Evolutionary conservation across 768 basidiomycete species (phyloP).

Genomic region (Mycena epipterygia): DNA sequence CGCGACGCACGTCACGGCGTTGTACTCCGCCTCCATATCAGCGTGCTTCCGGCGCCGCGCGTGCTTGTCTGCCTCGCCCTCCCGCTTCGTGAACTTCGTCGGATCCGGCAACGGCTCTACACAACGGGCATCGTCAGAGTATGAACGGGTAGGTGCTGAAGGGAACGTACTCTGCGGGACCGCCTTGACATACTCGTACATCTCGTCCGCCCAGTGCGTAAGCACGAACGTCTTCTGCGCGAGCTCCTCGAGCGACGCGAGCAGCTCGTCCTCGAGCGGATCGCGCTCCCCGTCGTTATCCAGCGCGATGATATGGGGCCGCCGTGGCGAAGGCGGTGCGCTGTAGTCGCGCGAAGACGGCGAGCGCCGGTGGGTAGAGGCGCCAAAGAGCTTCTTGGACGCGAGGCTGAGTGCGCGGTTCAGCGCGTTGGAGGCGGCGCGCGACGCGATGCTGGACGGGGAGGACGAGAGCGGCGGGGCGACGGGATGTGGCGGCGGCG

Average conservation of each 20-base stretch:
- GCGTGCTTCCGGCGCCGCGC: conserved; percentile 79
- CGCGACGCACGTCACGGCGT: conserved; percentile 88
- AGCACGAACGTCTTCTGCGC: conserved; percentile 97
- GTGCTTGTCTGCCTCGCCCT: conserved; percentile 79
- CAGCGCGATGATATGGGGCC: conserved; percentile 65
- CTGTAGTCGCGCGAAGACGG: conserved; percentile 54
- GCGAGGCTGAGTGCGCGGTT: conserved; percentile 86
- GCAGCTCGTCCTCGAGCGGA: conserved; percentile 85
- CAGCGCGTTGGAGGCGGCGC: conserved; percentile 79
- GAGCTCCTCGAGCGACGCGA: conserved; percentile 86
- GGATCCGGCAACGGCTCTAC: conserved; percentile 88
- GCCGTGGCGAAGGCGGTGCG: conserved; percentile 67
- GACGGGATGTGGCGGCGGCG: conserved; percentile 72
- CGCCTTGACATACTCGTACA: conserved; percentile 90
- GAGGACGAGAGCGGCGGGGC: conserved; percentile 75
- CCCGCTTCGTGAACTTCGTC: conserved; percentile 75
- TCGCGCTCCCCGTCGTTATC: conserved; percentile 60
- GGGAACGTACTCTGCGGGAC: conserved; percentile 80
- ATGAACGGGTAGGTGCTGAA: background rate
- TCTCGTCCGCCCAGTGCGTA: conserved; percentile 94
- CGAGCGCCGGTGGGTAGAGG: conserved; percentile 50
- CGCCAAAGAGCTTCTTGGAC: conserved; percentile 85
- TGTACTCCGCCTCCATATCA: conserved; percentile 85
- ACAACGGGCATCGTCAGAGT: conserved; percentile 10
- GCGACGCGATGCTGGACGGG: conserved; percentile 70